Conservation (phyloP, 2,329 filamentous ascomycete genomes). For the Fusarium bulbicola region DNA sequence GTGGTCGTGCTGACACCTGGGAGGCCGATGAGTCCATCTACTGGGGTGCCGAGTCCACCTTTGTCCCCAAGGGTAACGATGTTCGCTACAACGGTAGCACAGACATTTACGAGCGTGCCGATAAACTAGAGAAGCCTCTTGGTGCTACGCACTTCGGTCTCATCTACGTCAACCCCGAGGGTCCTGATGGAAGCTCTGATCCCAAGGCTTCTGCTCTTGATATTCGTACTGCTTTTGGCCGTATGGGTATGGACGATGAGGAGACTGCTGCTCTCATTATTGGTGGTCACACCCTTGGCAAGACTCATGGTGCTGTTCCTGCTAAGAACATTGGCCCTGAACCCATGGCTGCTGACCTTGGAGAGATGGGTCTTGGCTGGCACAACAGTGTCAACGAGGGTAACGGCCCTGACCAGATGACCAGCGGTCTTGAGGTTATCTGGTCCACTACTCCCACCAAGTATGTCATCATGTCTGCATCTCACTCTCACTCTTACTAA, state of each 20-base stretch:
- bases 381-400: conserved; percentile 69
- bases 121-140: conserved; percentile 72
- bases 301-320: conserved; percentile 79
- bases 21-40: conserved; percentile 80
- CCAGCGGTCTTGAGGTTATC: conserved; percentile 79
- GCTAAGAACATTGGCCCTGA: conserved; percentile 71
- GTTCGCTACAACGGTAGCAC: conserved; percentile 70
- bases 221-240: conserved; percentile 77
- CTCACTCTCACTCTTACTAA: background rate
- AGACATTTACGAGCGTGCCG: conserved; percentile 62
- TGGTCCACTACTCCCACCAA: conserved; percentile 81
- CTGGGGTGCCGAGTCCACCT: conserved; percentile 80
- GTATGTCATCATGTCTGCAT: conserved; percentile 17
- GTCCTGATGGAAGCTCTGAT: conserved; percentile 77
- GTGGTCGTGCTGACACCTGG: conserved; percentile 76
- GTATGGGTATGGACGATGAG: conserved; percentile 86
- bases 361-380: conserved; percentile 79
- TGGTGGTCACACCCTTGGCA: conserved; percentile 81
- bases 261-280: conserved; percentile 84
- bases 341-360: conserved; percentile 70
- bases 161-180: conserved; percentile 85
- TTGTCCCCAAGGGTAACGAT: conserved; percentile 72
- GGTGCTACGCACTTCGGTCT: conserved; percentile 71
- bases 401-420: conserved; percentile 78
- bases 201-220: conserved; percentile 74